Evolutionary conservation across 106 monocot genomes (phyloP).

Genomic region (Amphibolis antarctica): DNA sequence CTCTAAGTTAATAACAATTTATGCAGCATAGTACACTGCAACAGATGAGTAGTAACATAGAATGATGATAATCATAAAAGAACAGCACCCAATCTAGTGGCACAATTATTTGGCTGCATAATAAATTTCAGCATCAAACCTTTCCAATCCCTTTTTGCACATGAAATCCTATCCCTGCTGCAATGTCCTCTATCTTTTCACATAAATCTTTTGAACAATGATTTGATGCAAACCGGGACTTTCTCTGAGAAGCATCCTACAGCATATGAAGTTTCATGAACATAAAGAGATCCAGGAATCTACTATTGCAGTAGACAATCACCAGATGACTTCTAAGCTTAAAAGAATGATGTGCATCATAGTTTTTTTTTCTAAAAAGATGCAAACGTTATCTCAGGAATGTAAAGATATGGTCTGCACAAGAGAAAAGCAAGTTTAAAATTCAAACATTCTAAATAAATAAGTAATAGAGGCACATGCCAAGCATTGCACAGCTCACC

Average conservation of each 20-base stretch:
- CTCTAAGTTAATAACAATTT: too few relatives aligned
- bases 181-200: slow-evolving; percentile 60
- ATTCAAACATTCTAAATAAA: background rate
- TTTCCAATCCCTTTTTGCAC: slow-evolving; percentile 47
- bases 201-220: slow-evolving; percentile 53
- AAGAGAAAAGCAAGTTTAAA: background rate
- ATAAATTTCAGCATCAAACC: slow-evolving; percentile 18
- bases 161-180: slow-evolving; percentile 56
- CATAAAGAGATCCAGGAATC: too few relatives aligned
- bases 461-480: background rate
- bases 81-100: background rate
- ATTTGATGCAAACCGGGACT: slow-evolving; percentile 68
- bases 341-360: background rate
- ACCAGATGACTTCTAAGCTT: background rate
- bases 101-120: background rate
- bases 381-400: background rate
- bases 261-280: slow-evolving; percentile 32
- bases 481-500: slow-evolving; percentile 19
- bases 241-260: slow-evolving; percentile 76
- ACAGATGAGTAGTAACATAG: background rate
- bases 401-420: background rate
- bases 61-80: background rate
- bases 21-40: too few relatives aligned
- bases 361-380: background rate
- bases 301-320: too few relatives aligned